These are phyloP conservation scores for Helianthus tuberosus DNA, from an alignment of 129 eudicot genomes.

Conservation along the genomic window DNA sequence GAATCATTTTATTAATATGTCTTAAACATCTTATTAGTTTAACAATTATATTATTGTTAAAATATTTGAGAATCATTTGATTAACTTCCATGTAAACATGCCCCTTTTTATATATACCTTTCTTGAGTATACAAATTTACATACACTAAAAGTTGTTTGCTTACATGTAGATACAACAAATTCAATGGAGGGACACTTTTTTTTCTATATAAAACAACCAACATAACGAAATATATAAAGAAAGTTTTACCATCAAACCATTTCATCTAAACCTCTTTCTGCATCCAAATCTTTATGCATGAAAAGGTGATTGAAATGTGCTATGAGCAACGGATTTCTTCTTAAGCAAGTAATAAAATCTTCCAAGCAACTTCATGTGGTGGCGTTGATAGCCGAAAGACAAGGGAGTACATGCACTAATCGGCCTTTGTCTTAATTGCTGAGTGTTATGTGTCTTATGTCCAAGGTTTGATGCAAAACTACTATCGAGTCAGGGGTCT, in stretches of 20 bases:
- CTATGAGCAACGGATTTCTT: conserved; percentile 80
- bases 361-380: too few species aligned
- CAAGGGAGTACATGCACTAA: too few species aligned
- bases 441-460: too few species aligned
- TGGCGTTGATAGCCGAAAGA: too few species aligned
- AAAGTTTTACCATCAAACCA: conserved; percentile 29
- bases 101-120: not conserved
- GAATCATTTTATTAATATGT: too few species aligned
- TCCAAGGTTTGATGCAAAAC: too few species aligned
- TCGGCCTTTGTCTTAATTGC: too few species aligned
- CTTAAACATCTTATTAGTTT: too few species aligned
- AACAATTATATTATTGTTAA: too few species aligned
- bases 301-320: conserved; percentile 61
- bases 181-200: conserved; percentile 1
- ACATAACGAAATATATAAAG: not conserved
- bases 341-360: conserved; percentile 69
- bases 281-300: conserved; percentile 36
- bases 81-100: too few species aligned
- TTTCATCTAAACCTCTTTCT: conserved; percentile 34
- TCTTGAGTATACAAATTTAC: conserved; percentile 12
- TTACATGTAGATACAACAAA: not conserved
- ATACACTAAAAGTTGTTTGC: not conserved
- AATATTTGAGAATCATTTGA: too few species aligned
- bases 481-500: too few species aligned
- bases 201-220: not conserved